phyloP scores from a whole-genome alignment of 768 basidiomycete genomes.

The Exsudoporus frostii region DNA sequence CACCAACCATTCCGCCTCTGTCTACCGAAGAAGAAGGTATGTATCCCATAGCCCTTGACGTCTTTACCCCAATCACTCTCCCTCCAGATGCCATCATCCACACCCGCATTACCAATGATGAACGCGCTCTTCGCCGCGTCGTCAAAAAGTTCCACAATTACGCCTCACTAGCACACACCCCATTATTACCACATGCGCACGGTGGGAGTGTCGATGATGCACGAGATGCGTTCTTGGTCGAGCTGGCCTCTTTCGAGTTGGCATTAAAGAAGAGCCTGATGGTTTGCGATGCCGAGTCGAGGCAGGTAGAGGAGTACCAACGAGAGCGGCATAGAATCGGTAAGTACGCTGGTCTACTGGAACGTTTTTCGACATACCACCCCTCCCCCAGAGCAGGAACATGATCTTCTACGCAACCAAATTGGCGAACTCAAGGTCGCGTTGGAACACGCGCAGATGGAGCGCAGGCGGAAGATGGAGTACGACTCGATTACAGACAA shows the following conservation, averaged over 20 bases:
- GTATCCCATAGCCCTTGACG: constrained; percentile 11
- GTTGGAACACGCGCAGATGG: constrained; percentile 74
- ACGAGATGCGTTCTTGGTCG: constrained; percentile 73
- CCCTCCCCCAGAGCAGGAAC: constrained; percentile 57
- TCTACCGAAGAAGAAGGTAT: constrained; percentile 65
- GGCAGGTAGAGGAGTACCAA: constrained; percentile 84
- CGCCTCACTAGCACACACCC: constrained; percentile 51
- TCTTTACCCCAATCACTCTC: constrained; percentile 7
- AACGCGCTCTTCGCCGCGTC: constrained; percentile 71
- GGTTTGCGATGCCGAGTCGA: constrained; percentile 81
- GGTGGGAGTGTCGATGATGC: constrained; percentile 57
- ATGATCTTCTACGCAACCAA: constrained; percentile 59
- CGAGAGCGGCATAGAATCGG: constrained; percentile 70
- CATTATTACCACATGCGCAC: constrained; percentile 34
- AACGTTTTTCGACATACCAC: not conserved
- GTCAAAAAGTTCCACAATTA: constrained; percentile 82
- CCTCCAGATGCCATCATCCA: constrained; percentile 72
- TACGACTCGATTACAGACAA: constrained; percentile 84
- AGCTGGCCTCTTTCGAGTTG: constrained; percentile 73
- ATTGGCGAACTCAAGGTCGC: constrained; percentile 76
- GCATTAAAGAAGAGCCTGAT: constrained; percentile 73
- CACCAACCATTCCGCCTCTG: constrained; percentile 39
- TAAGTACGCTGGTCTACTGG: constrained; percentile 33
- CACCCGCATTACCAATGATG: constrained; percentile 78
- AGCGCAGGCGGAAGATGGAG: constrained; percentile 77